Evolutionary conservation across 345 rosid genomes (phyloP).

Genomic region (Syzygium aromaticum): DNA sequence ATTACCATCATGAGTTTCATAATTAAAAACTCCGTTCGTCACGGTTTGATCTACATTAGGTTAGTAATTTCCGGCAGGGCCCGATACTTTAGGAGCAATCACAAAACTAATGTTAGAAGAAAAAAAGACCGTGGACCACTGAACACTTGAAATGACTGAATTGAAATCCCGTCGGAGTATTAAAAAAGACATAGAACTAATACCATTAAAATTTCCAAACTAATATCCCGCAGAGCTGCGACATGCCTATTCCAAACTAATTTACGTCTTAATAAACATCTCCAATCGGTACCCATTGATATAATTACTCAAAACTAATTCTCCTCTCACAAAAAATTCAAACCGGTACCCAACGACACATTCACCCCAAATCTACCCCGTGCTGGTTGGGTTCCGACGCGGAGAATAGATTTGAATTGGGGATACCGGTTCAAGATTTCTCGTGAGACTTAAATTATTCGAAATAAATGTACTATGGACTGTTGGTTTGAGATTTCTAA

Average conservation of each 20-base stretch:
- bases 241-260: neutral
- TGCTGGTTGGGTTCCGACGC: neutral
- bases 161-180: rapidly evolving
- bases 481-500: rapidly evolving
- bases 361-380: neutral
- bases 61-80: neutral
- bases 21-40: neutral
- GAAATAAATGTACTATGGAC: rapidly evolving
- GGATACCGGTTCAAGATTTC: rapidly evolving
- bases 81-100: neutral
- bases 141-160: rapidly evolving
- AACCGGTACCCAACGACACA: neutral
- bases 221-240: rapidly evolving
- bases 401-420: rapidly evolving
- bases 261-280: neutral
- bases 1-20: neutral
- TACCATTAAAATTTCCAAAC: rapidly evolving
- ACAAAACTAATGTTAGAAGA: neutral
- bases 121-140: rapidly evolving
- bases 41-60: neutral
- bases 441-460: rapidly evolving
- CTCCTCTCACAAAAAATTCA: rapidly evolving
- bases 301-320: no score
- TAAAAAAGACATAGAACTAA: neutral
- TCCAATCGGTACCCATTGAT: neutral